Evolutionary conservation across 495 filamentous ascomycete genomes (phyloP).

Genomic region (Tetracladium marchalianum): DNA sequence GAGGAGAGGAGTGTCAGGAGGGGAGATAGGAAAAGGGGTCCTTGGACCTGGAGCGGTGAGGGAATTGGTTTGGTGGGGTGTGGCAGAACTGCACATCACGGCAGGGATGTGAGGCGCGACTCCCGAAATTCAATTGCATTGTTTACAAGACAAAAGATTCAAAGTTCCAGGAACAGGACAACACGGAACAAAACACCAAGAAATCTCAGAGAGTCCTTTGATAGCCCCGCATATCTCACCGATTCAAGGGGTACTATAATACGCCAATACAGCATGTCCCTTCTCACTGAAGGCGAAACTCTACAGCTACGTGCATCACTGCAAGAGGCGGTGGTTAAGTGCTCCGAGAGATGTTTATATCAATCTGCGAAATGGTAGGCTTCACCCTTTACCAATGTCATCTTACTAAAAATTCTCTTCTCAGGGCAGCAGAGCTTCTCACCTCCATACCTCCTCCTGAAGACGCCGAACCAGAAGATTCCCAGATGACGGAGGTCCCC

Average conservation of each 20-base stretch:
- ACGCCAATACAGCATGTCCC: conserved; percentile 15
- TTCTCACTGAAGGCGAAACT: conserved; percentile 35
- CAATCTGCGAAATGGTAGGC: conserved; percentile 91
- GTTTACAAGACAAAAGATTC: not conserved
- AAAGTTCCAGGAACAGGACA: not conserved
- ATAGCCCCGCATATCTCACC: not conserved
- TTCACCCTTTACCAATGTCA: conserved; percentile 4
- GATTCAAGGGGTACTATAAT: not conserved
- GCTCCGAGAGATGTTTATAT: conserved; percentile 91
- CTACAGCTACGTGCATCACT: conserved; percentile 49
- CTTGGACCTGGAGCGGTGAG: conserved; percentile 5
- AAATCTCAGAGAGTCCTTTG: too few relatives aligned
- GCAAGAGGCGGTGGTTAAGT: conserved; percentile 77
- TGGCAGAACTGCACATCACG: conserved; percentile 1
- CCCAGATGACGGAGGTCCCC: conserved; percentile 27
- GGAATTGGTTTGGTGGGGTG: not conserved
- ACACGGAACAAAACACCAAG: too few relatives aligned
- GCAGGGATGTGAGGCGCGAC: not conserved
- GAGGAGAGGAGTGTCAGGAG: not conserved
- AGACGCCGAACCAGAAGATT: conserved; percentile 20
- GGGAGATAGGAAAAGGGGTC: not conserved
- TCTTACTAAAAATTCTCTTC: conserved; percentile 3
- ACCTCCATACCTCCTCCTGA: conserved; percentile 52
- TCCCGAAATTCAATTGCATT: not conserved
- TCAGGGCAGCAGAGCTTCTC: conserved; percentile 90